A percentile compares a stretch with the other conserved stretches of the same genome.
phyloP scores from a whole-genome alignment of 352 stramenopile genomes.

The Phytophthora palmivora region DNA sequence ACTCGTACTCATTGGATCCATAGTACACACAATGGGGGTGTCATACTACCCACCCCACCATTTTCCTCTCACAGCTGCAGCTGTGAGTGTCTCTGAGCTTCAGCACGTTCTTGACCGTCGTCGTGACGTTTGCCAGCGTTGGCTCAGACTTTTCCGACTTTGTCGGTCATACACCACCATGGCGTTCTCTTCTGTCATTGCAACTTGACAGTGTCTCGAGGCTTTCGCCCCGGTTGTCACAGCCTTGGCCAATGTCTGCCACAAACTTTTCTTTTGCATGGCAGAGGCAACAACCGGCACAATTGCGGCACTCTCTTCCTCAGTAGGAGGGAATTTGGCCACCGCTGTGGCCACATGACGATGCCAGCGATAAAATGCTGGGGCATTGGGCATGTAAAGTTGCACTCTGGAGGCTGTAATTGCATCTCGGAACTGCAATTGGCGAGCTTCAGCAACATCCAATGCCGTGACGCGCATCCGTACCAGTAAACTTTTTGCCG shows the following conservation, averaged over 20 bases:
- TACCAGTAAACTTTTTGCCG: constrained; percentile 40
- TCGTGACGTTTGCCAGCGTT: constrained; percentile 31
- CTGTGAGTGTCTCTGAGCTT: constrained; percentile 27
- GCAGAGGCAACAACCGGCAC: constrained; percentile 11
- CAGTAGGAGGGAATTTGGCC: constrained; percentile 10
- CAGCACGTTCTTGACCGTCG: constrained; percentile 11
- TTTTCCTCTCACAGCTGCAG: constrained; percentile 15
- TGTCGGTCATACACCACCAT: constrained; percentile 9
- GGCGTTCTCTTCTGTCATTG: constrained; percentile 3
- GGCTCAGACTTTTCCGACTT: constrained; percentile 21
- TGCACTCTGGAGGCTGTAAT: constrained; percentile 14
- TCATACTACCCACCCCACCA: constrained; percentile 13
- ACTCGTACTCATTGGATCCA: constrained; percentile 24
- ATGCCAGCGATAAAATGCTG: constrained; percentile 33
- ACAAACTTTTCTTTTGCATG: constrained; percentile 33
- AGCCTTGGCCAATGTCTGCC: constrained; percentile 21
- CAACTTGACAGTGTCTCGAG: constrained; percentile 7
- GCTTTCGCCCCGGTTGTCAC: constrained; percentile 8
- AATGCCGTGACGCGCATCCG: constrained; percentile 33
- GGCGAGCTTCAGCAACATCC: constrained; percentile 18
- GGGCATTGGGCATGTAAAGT: constrained; percentile 35
- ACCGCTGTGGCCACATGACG: constrained; percentile 28
- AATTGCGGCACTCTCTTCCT: constrained; percentile 4
- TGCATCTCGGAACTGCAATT: constrained; percentile 33
- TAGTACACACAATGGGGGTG: constrained; percentile 8